phyloP scores from a whole-genome alignment of 352 stramenopile genomes.

The Globisporangium lucens region DNA sequence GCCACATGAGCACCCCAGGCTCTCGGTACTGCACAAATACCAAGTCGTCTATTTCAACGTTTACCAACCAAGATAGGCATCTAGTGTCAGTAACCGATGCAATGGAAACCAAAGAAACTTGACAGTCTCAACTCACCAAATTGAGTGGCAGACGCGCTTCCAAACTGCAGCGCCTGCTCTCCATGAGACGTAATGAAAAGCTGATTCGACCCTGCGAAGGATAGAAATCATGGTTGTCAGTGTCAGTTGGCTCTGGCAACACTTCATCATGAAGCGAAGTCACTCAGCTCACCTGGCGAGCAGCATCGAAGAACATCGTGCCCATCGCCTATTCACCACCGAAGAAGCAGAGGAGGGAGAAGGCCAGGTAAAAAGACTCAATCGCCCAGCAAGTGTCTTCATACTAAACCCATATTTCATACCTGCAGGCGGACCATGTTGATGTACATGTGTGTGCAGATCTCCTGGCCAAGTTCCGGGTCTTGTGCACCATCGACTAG shows the following conservation, averaged over 20 bases:
- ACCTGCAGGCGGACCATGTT: constrained; percentile 79
- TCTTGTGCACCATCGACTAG: constrained; percentile 69
- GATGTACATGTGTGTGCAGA: constrained; percentile 85
- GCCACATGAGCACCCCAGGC: constrained; percentile 96
- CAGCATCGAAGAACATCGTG: too few species aligned
- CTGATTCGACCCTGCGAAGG: constrained; percentile 97
- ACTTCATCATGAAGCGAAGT: too few species aligned
- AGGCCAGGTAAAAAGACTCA: too few species aligned
- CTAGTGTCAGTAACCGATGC: neutral
- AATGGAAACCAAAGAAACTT: neutral
- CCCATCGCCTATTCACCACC: too few species aligned
- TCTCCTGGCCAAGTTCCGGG: constrained; percentile 69
- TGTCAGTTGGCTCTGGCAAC: too few species aligned
- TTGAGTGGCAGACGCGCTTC: constrained; percentile 88
- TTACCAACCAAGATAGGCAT: neutral
- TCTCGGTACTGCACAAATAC: constrained; percentile 98
- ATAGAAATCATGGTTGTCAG: constrained; percentile 92
- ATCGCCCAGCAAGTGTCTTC: too few species aligned
- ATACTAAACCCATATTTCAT: too few species aligned
- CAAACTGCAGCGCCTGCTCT: constrained; percentile 96
- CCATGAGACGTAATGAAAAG: constrained; percentile 93
- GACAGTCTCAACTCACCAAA: constrained; percentile 19
- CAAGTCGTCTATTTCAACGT: constrained; percentile 65
- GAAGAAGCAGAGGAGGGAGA: too few species aligned
- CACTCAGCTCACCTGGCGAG: too few species aligned